phyloP scores from a whole-genome alignment of 2,329 filamentous ascomycete species.

The Orbilia oligospora region DNA sequence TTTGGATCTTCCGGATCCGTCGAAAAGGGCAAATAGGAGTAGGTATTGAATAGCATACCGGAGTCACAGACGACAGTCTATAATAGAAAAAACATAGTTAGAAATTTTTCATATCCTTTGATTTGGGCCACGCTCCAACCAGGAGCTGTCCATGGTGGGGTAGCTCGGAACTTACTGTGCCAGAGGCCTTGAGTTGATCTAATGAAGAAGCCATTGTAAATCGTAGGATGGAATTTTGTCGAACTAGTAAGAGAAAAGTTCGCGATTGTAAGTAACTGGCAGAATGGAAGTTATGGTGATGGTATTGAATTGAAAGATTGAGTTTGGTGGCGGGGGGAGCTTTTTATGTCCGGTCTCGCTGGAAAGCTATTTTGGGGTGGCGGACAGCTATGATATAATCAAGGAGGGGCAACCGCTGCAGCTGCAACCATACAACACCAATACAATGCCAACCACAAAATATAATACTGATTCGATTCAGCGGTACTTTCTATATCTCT shows the following conservation, averaged over 20 bases:
- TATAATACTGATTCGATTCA: not conserved
- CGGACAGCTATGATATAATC: slow-evolving; percentile 35
- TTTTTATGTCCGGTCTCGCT: slow-evolving; percentile 39
- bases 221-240: slow-evolving; percentile 20
- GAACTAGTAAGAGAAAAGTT: slow-evolving; percentile 9
- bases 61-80: slow-evolving; percentile 97
- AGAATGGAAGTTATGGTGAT: slow-evolving; percentile 18
- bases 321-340: slow-evolving; percentile 6
- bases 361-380: slow-evolving; percentile 2
- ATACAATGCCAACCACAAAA: too few species aligned
- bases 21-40: slow-evolving; percentile 30
- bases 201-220: slow-evolving; percentile 73
- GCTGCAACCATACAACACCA: slow-evolving; percentile 15
- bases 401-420: slow-evolving; percentile 33
- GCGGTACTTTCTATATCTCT: not conserved
- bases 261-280: slow-evolving; percentile 3
- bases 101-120: not conserved
- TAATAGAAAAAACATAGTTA: slow-evolving; percentile 41
- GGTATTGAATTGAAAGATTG: not conserved
- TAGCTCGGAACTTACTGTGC: slow-evolving; percentile 81
- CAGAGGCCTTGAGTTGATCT: slow-evolving; percentile 95
- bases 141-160: slow-evolving; percentile 26
- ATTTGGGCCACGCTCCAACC: not conserved
- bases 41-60: slow-evolving; percentile 75
- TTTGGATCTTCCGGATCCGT: not conserved